These are phyloP conservation scores for Cunninghamia lanceolata DNA, from an alignment of 75 land plant genomes.

Conservation along the genomic window DNA sequence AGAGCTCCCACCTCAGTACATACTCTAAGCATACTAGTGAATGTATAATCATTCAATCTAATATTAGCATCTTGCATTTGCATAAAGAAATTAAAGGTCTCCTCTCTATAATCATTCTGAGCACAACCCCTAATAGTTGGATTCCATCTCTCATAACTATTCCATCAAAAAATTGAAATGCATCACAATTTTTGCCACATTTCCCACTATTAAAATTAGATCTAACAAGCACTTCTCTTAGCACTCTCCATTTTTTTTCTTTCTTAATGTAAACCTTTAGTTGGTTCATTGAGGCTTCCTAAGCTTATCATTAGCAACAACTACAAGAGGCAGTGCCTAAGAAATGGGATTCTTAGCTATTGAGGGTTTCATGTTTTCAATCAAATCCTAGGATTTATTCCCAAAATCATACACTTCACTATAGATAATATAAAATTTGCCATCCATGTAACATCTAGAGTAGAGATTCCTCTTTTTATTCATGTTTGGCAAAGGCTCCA, in stretches of 20 bases:
- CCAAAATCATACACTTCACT: conserved; percentile 42
- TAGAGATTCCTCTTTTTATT: conserved; percentile 28
- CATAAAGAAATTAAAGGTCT: conserved; percentile 20
- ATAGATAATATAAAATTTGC: conserved; percentile 39
- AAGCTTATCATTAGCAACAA: conserved; percentile 39
- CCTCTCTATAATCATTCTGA: conserved; percentile 18
- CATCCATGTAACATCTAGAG: conserved; percentile 42
- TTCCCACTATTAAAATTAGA: conserved; percentile 48
- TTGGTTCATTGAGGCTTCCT: conserved; percentile 26
- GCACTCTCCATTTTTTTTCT: conserved; percentile 30
- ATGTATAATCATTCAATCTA: too few species aligned
- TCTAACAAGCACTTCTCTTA: conserved; percentile 35
- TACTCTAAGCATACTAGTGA: conserved; percentile 36
- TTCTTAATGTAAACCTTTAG: conserved; percentile 21
- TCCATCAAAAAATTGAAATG: conserved; percentile 21
- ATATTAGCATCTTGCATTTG: conserved; percentile 18
- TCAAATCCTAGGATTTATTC: conserved; percentile 21
- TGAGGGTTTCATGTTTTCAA: conserved; percentile 32
- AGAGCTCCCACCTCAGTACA: conserved; percentile 26
- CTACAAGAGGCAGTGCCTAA: conserved; percentile 40
- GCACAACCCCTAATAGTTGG: conserved; percentile 23
- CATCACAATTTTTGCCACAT: conserved; percentile 23
- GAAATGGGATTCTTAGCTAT: neutral
- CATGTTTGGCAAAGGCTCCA: conserved; percentile 46
- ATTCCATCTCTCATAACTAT: conserved; percentile 26